Base-by-base conservation (phyloP, 805 yeast species). In the Wickerhamiella occidentalis region DNA sequence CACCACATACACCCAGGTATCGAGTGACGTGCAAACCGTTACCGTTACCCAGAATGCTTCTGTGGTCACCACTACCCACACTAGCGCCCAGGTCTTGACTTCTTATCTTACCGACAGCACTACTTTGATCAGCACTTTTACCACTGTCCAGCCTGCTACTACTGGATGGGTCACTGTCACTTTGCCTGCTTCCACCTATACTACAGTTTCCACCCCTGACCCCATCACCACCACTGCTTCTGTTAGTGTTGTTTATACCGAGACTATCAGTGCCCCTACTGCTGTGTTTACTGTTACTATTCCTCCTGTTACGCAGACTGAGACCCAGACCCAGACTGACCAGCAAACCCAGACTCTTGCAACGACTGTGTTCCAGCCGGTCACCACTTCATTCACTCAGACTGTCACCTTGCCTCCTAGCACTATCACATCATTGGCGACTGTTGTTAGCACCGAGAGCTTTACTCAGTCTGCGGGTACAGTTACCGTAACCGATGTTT, bases 11-110 rank as follows among this genome's bases (percentile, higher is more conserved):
- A 40, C 44, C 7, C 44, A 40, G 19, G 21, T 23, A 4, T 22
- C 44, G 3, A 40, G 28, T 25, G 44, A 40, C 6, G 30, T 40
- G 12, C 29, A 23, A 15, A 45, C 48, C 4, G 25, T 26, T 25
- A 37, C 48, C 25, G 43, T 33, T 7, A 45, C 48, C 26, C 36
- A 23, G 19, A 43, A 43, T 17, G 43, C 41, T 3, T 23, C 36
- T 6, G 17, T 12, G 2, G 22, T 45, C 8, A 35, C 41, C 23
- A 45, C 41, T 35, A 30, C 37, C 13, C 33, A 35, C 6, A 33
- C 41, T 15, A 45, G 22, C 19, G 30, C 18, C 21, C 37, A 45
- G 37, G 43, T 45, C 22, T 7, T 45, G 21, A 45, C 48, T 3
- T 45, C 48, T 4, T 37, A 19, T 13, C 29, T 45, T n/a, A 45